A percentile compares a stretch with the other conserved stretches of the same genome.
These are phyloP conservation scores for Tardiomyces blankii DNA, from an alignment of 1,139 yeast genomes.

Conservation along the genomic window DNA sequence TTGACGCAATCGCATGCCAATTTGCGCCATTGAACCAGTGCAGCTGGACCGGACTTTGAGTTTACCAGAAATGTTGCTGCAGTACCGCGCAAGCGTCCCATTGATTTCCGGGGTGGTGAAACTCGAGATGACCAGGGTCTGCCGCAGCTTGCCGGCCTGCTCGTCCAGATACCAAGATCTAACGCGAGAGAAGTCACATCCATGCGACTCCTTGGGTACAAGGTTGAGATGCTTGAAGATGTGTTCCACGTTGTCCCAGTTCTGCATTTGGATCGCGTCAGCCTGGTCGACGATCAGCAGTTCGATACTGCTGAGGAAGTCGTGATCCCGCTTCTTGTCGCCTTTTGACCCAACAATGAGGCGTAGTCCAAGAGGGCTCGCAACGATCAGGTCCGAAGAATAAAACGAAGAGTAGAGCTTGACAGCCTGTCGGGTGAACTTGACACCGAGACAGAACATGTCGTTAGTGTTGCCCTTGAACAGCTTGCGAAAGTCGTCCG, in stretches of 20 bases:
- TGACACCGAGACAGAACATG: slow-evolving; percentile 79
- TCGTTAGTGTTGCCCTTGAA: slow-evolving; percentile 91
- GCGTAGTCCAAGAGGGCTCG: slow-evolving; percentile 87
- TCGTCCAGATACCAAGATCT: slow-evolving; percentile 91
- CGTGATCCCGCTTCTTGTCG: slow-evolving; percentile 33
- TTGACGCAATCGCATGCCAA: slow-evolving; percentile 55
- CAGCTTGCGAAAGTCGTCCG: slow-evolving; percentile 67
- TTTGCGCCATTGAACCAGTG: slow-evolving; percentile 29
- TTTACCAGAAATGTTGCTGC: slow-evolving; percentile 58
- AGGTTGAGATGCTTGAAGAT: slow-evolving; percentile 63
- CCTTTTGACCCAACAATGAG: slow-evolving; percentile 52
- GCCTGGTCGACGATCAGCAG: slow-evolving; percentile 69
- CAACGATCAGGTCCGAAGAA: slow-evolving; percentile 74
- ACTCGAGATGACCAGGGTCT: slow-evolving; percentile 64
- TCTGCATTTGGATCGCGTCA: slow-evolving; percentile 84
- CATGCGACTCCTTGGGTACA: slow-evolving; percentile 68
- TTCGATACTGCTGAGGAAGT: slow-evolving; percentile 84
- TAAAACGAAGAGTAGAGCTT: slow-evolving; percentile 80
- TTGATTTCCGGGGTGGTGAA: slow-evolving; percentile 75
- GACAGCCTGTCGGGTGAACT: slow-evolving; percentile 77
- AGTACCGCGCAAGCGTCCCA: slow-evolving; percentile 45
- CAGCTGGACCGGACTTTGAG: slow-evolving; percentile 26
- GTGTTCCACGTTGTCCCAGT: slow-evolving; percentile 71
- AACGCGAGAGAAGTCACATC: slow-evolving; percentile 84
- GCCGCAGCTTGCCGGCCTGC: slow-evolving; percentile 64